These are phyloP conservation scores for Athelia psychrophila DNA, from an alignment of 1,284 basidiomycete genomes.

Conservation along the genomic window DNA sequence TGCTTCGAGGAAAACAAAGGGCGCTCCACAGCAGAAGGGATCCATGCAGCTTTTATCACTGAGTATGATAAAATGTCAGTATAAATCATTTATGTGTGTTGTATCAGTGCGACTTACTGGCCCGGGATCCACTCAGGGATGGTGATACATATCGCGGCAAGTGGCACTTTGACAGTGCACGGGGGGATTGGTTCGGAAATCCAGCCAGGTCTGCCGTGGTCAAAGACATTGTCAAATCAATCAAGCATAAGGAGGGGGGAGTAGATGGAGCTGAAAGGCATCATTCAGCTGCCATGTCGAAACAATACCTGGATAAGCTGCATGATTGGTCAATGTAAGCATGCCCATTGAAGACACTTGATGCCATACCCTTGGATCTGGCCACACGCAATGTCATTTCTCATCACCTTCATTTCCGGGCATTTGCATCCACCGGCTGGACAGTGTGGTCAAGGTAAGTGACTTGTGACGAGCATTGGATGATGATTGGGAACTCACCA, in stretches of 20 bases:
- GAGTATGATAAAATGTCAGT: slow-evolving; percentile 26
- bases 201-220: slow-evolving; percentile 20
- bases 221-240: slow-evolving; percentile 13
- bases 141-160: slow-evolving; percentile 18
- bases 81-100: background rate
- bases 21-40: slow-evolving; percentile 15
- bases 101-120: background rate
- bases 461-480: background rate
- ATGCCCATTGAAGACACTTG: slow-evolving; percentile 12
- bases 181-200: slow-evolving; percentile 17
- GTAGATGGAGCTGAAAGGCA: slow-evolving; percentile 20
- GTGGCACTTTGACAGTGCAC: slow-evolving; percentile 18
- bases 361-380: background rate
- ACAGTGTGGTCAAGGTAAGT: slow-evolving; percentile 16
- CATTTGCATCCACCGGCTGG: slow-evolving; percentile 8
- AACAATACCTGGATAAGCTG: slow-evolving; percentile 23
- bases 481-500: background rate
- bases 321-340: slow-evolving; percentile 23
- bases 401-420: slow-evolving; percentile 9
- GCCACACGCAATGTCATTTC: slow-evolving; percentile 3
- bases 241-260: slow-evolving; percentile 15
- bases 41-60: slow-evolving; percentile 21
- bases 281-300: slow-evolving; percentile 27
- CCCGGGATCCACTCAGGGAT: slow-evolving; percentile 10
- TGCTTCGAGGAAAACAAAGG: slow-evolving; percentile 16